These are phyloP conservation scores for Sporothrix brasiliensis DNA, from an alignment of 2,329 filamentous ascomycete species.

Conservation along the genomic window DNA sequence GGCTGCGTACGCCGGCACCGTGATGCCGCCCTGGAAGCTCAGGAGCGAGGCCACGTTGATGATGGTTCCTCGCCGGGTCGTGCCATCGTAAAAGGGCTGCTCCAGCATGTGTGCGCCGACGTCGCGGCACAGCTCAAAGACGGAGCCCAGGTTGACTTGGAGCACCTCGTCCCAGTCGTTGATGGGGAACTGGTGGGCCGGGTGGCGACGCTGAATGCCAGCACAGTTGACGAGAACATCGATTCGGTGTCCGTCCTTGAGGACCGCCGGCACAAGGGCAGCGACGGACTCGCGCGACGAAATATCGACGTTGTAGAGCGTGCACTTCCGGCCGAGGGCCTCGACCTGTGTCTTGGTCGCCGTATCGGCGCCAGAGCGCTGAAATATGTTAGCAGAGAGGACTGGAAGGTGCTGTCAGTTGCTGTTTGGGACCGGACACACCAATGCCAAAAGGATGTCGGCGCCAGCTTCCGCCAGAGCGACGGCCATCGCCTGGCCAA, in stretches of 20 bases:
- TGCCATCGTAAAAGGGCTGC: conserved; percentile 48
- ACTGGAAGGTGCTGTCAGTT: no score
- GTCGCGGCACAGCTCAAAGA: conserved; percentile 78
- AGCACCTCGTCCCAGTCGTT: conserved; percentile 77
- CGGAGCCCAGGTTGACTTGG: conserved; percentile 81
- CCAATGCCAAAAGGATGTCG: conserved; percentile 54
- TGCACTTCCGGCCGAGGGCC: conserved; percentile 65
- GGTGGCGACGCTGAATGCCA: conserved; percentile 80
- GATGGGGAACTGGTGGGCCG: conserved; percentile 74
- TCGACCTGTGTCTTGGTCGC: conserved; percentile 65
- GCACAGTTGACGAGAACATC: conserved; percentile 84
- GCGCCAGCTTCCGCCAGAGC: conserved; percentile 62
- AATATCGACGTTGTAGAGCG: conserved; percentile 72
- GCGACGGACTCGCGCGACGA: conserved; percentile 62
- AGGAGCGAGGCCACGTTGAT: conserved; percentile 85
- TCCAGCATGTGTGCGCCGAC: conserved; percentile 77
- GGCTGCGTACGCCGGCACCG: conserved; percentile 84
- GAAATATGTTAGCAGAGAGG: not conserved
- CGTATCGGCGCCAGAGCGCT: conserved; percentile 45
- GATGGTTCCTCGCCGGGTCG: conserved; percentile 65
- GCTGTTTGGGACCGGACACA: not conserved
- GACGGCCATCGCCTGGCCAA: conserved; percentile 60
- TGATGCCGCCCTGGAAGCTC: conserved; percentile 83
- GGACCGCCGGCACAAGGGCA: conserved; percentile 61
- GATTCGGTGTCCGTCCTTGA: conserved; percentile 52